These are phyloP conservation scores for Didymella lethalis DNA, from an alignment of 2,329 filamentous ascomycete species.

Conservation along the genomic window DNA sequence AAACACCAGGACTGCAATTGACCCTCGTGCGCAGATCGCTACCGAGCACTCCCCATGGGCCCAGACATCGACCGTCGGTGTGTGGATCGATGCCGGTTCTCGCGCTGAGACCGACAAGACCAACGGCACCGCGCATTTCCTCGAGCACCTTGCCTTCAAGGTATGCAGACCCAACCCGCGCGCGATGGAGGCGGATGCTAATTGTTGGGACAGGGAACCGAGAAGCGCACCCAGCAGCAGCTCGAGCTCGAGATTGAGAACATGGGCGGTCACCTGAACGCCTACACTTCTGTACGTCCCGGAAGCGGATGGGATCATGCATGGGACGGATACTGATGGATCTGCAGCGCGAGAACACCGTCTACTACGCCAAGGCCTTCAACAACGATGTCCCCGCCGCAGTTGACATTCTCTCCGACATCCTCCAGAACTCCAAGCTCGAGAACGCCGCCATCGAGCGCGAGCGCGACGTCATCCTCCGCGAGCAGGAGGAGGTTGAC, in stretches of 20 bases:
- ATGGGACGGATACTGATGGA: constrained; percentile 50
- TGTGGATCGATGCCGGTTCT: constrained; percentile 99
- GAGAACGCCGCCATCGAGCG: constrained; percentile 92
- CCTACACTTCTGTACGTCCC: constrained; percentile 90
- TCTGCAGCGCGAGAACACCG: constrained; percentile 89
- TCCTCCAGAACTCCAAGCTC: constrained; percentile 99
- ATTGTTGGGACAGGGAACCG: constrained; percentile 72
- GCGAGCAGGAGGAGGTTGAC: constrained; percentile 99
- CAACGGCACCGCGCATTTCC: constrained; percentile 99
- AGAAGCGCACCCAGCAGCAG: constrained; percentile 94
- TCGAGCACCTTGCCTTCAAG: constrained; percentile 99
- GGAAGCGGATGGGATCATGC: constrained; percentile 3
- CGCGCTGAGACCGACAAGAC: constrained; percentile 97
- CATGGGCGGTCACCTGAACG: constrained; percentile 99
- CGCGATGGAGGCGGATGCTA: constrained; percentile 30
- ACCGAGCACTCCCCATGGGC: constrained; percentile 98
- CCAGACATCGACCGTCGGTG: constrained; percentile 96
- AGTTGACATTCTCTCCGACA: constrained; percentile 98
- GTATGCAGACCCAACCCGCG: constrained; percentile 57
- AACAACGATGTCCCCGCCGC: constrained; percentile 96
- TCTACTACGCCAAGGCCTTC: constrained; percentile 99
- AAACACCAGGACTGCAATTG: constrained; percentile 40
- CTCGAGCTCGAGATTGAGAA: constrained; percentile 99
- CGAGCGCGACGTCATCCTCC: constrained; percentile 97
- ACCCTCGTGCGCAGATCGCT: constrained; percentile 73